Base-by-base conservation (phyloP, 305 asterid genomes). In the Fraxinus dipetala region DNA sequence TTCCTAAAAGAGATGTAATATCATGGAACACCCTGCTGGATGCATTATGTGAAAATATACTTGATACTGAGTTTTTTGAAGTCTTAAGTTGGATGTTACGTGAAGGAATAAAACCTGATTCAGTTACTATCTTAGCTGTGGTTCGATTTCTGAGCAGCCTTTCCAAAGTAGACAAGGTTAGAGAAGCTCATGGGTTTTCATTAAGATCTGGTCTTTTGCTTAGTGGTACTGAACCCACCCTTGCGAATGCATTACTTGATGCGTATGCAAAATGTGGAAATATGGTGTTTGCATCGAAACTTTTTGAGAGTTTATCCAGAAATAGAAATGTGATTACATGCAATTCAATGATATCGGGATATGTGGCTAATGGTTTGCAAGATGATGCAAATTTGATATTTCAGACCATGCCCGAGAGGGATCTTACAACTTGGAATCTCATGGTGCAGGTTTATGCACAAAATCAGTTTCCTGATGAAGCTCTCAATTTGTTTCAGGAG, bases 1-100 rank as follows among this genome's bases (percentile, higher is more conserved):
- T 89, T 81, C 81, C 85, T 81, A 89, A 75, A 20, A 91, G 82
- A 83, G 95, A 92, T 86, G 76, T 90, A 82, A 89, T 93, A 81
- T 93, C 97, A 30, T 93, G 98, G 98, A 92, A 93, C 75, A 83
- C 98, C 38, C 84, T 93, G 89, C 91, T 93, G 36, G 97, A 93
- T 84, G 92, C 89, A 16, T 85, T 89, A 54, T 89, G 91, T 75
- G 78, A 85, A 82, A 87, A 79, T 80, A 81, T 78, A 65, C 89
- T 86, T 13, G 92, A 84, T 65, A 78, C 80, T 74, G 82, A 85
- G 84, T 93, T 92, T 83, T 79, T 81, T 83, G 83, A 86, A 76
- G 91, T 90, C 78, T 81, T 93, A 32, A 72, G 65, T 63, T 76
- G 79, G 75, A 91, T 95, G 98, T 85, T 90, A 20, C 61, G 28